phyloP scores from a whole-genome alignment of 192 early-diverging fungal species.

The Podila minutissima region DNA sequence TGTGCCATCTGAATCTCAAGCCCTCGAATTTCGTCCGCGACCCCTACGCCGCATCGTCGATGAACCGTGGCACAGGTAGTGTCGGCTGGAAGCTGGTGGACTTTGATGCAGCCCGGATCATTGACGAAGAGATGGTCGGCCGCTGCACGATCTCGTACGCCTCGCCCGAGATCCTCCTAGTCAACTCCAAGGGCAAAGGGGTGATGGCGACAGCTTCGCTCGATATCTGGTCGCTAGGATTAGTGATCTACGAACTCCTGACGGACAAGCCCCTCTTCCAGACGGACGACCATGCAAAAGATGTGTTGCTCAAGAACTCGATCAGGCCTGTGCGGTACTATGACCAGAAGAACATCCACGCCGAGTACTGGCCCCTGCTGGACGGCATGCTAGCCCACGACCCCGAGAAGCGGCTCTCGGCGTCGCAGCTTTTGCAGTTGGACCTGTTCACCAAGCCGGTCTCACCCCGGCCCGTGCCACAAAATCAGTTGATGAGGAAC shows the following conservation, averaged over 20 bases:
- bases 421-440: constrained; percentile 27
- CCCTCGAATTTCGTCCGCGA: constrained; percentile 47
- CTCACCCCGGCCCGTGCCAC: not conserved
- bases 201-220: constrained; percentile 51
- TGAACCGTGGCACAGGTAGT: not conserved
- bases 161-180: constrained; percentile 53
- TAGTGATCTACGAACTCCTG: constrained; percentile 55
- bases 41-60: constrained; percentile 19
- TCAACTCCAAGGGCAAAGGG: constrained; percentile 39
- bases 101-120: constrained; percentile 61
- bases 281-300: constrained; percentile 38
- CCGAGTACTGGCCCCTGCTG: constrained; percentile 20
- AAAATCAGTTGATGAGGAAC: constrained; percentile 27
- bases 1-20: constrained; percentile 49
- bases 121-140: constrained; percentile 59
- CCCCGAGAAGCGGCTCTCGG: constrained; percentile 21
- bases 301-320: constrained; percentile 3
- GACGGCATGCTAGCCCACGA: constrained; percentile 38
- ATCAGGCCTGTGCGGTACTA: constrained; percentile 36
- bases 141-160: constrained; percentile 60
- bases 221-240: constrained; percentile 60
- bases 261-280: constrained; percentile 36
- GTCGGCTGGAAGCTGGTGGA: constrained; percentile 61
- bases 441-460: constrained; percentile 32
- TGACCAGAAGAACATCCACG: constrained; percentile 10